Conservation (phyloP, 1,139 yeast genomes). For the Kodamaea arcana region DNA sequence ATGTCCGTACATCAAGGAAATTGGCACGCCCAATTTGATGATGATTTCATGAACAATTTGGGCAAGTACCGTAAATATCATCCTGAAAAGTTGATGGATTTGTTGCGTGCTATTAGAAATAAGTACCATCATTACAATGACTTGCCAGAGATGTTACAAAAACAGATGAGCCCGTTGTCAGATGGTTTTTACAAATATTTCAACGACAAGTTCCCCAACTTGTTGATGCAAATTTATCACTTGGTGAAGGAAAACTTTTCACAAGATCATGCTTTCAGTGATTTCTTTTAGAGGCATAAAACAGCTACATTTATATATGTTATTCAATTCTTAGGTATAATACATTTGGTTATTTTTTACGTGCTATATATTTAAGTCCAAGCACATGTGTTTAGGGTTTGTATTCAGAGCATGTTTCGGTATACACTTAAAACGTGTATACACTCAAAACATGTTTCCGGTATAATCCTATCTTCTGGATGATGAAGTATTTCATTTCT, state of each 20-base stretch:
- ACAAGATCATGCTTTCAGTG: constrained; percentile 58
- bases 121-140: constrained; percentile 93
- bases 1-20: constrained; percentile 57
- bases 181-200: constrained; percentile 79
- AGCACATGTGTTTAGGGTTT: too few relatives aligned
- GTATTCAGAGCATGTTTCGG: too few relatives aligned
- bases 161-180: constrained; percentile 74
- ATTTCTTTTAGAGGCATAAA: constrained; percentile 33
- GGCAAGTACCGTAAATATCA: constrained; percentile 90
- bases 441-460: too few relatives aligned
- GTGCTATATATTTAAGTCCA: background rate
- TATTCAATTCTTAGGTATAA: constrained; percentile 4
- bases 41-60: constrained; percentile 68
- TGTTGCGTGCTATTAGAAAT: constrained; percentile 84
- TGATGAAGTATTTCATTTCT: too few relatives aligned
- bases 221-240: constrained; percentile 71
- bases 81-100: constrained; percentile 72
- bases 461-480: too few relatives aligned
- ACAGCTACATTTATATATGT: background rate
- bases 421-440: too few relatives aligned
- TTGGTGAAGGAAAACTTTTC: constrained; percentile 55
- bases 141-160: constrained; percentile 59
- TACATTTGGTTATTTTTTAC: constrained; percentile 3
- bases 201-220: constrained; percentile 66
- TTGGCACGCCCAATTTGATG: constrained; percentile 78